Evolutionary conservation across 2,329 filamentous ascomycete species (phyloP).

Genomic region (Calonectria hawksworthii): DNA sequence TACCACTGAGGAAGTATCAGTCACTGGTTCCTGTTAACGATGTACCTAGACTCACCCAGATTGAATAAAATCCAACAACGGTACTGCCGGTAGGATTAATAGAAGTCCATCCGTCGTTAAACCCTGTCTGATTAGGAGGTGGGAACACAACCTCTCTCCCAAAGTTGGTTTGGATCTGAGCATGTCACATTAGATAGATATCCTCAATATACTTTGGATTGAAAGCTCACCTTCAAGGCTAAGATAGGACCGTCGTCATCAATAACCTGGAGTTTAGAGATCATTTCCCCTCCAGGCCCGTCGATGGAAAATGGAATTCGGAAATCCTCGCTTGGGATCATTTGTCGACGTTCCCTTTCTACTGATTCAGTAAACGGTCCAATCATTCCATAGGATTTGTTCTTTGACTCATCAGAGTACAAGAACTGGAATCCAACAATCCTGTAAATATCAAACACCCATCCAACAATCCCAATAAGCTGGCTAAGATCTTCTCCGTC

Average conservation of each 20-base stretch:
- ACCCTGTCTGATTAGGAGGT: not conserved
- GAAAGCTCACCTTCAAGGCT: not conserved
- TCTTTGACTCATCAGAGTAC: not conserved
- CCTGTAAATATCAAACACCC: not conserved
- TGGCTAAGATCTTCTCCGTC: not conserved
- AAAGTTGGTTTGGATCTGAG: not conserved
- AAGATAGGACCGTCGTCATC: not conserved
- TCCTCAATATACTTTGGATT: not conserved
- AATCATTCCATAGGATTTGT: not conserved
- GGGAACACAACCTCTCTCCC: not conserved
- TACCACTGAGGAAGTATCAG: not conserved
- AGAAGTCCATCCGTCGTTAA: not conserved
- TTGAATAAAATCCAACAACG: not conserved
- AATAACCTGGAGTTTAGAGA: not conserved
- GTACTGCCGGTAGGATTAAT: not conserved
- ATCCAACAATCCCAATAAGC: not conserved
- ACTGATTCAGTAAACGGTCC: not conserved
- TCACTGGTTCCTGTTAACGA: not conserved
- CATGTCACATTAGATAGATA: not conserved
- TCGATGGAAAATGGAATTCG: not conserved
- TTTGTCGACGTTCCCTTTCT: not conserved
- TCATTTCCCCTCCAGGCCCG: not conserved
- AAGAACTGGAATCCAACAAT: not conserved
- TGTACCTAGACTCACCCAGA: not conserved
- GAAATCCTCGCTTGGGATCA: not conserved